A percentile compares a stretch with the other conserved stretches of the same genome.
phyloP scores from a whole-genome alignment of 1,139 yeast genomes.

The Pichia sp. region DNA sequence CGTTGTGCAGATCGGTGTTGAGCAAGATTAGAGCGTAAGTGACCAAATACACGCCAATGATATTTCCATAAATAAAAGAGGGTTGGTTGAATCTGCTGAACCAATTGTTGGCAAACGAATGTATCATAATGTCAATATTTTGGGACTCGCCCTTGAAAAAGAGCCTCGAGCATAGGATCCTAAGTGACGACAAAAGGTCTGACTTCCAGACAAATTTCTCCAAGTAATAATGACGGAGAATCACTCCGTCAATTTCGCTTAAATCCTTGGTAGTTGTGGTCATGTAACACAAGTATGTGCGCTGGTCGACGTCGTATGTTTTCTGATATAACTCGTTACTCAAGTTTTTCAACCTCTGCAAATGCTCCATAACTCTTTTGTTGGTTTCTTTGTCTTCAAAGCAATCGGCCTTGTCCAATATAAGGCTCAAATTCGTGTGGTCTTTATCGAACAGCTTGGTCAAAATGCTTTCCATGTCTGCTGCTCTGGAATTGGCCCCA shows the following conservation, averaged over 20 bases:
- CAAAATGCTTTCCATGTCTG: neutral
- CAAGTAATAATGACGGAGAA: constrained; percentile 45
- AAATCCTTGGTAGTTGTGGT: constrained; percentile 28
- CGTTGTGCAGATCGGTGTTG: constrained; percentile 64
- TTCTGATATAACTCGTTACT: neutral
- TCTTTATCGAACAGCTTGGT: constrained; percentile 3
- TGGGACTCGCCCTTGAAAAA: constrained; percentile 83
- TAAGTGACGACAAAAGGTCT: constrained; percentile 50
- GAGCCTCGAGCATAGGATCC: constrained; percentile 58
- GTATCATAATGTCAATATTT: constrained; percentile 70
- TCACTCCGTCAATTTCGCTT: constrained; percentile 36
- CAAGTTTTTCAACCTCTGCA: neutral
- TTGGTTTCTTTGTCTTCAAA: neutral
- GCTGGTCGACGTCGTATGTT: neutral
- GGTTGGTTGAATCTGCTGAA: constrained; percentile 44
- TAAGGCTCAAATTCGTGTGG: neutral
- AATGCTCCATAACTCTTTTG: neutral
- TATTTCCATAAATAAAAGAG: constrained; percentile 43
- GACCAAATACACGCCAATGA: constrained; percentile 65
- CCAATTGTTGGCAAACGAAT: constrained; percentile 69
- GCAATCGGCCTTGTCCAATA: neutral
- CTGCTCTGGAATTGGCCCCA: neutral
- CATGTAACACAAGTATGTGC: constrained; percentile 22
- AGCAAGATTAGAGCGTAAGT: constrained; percentile 69
- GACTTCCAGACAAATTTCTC: constrained; percentile 46